phyloP scores from a whole-genome alignment of 441 rosid genomes.

The Raphanus hybrid region DNA sequence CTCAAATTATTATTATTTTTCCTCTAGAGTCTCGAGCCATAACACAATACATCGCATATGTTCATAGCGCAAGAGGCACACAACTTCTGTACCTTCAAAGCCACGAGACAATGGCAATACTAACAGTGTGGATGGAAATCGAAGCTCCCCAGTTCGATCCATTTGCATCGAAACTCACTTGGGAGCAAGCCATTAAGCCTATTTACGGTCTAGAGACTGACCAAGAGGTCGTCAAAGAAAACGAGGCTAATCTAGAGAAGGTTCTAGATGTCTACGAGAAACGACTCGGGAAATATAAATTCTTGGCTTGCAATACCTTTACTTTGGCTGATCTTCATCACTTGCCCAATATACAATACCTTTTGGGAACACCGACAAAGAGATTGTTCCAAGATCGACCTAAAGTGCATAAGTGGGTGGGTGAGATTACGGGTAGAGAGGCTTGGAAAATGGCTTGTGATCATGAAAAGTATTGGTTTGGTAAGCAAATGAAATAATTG shows the following conservation, averaged over 20 bases:
- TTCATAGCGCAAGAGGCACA: constrained; percentile 41
- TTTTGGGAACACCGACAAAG: constrained; percentile 28
- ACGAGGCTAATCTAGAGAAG: constrained; percentile 31
- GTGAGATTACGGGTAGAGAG: constrained; percentile 32
- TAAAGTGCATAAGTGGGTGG: constrained; percentile 33
- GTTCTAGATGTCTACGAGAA: constrained; percentile 43
- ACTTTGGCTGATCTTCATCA: constrained; percentile 44
- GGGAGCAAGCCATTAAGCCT: constrained; percentile 43
- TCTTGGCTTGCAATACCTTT: constrained; percentile 36
- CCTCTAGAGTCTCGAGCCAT: constrained; percentile 44
- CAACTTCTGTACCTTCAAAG: constrained; percentile 32
- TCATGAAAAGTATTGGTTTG: constrained; percentile 35
- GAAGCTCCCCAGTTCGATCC: constrained; percentile 46
- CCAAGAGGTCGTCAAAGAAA: constrained; percentile 25
- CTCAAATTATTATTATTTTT: not conserved
- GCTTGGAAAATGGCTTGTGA: constrained; percentile 46
- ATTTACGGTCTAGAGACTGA: constrained; percentile 30
- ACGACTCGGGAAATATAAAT: constrained; percentile 33
- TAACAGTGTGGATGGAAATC: constrained; percentile 43
- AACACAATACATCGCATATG: constrained; percentile 42
- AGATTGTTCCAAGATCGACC: constrained; percentile 26
- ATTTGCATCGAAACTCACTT: constrained; percentile 36
- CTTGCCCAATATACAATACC: constrained; percentile 39
- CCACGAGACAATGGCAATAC: constrained; percentile 40
- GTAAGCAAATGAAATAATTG: constrained; percentile 19